These are phyloP conservation scores for Paraphaeosphaeria sporulosa DNA, from an alignment of 2,329 filamentous ascomycete genomes.

Conservation along the genomic window DNA sequence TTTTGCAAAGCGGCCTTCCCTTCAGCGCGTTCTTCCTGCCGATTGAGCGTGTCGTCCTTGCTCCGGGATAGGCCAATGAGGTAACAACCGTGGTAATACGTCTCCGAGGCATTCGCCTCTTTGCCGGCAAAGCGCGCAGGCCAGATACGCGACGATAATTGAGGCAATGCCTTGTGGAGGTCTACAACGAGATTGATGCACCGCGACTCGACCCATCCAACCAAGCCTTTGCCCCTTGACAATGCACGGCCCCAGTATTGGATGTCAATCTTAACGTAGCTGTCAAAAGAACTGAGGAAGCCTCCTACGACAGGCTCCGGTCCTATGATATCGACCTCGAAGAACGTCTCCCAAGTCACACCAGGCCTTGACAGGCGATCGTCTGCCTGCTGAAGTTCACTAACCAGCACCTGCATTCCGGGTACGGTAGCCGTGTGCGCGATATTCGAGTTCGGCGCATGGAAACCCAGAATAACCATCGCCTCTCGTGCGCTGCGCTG, in stretches of 20 bases:
- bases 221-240: conserved; percentile 61
- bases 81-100: conserved; percentile 67
- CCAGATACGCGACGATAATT: conserved; percentile 67
- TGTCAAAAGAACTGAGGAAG: conserved; percentile 62
- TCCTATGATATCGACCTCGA: conserved; percentile 11
- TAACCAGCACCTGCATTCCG: conserved; percentile 59
- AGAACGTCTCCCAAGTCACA: conserved; percentile 42
- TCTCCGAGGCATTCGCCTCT: conserved; percentile 24
- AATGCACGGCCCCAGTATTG: conserved; percentile 71
- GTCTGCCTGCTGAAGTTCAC: conserved; percentile 61
- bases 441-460: conserved; percentile 68
- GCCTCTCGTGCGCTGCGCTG: conserved; percentile 65
- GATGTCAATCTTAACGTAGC: conserved; percentile 67
- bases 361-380: conserved; percentile 45
- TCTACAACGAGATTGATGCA: conserved; percentile 68
- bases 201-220: conserved; percentile 71
- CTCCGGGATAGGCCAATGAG: conserved; percentile 62
- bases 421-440: conserved; percentile 62
- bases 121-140: conserved; percentile 62
- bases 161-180: conserved; percentile 61
- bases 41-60: background rate
- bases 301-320: background rate
- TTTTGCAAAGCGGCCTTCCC: conserved; percentile 55
- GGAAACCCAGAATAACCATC: conserved; percentile 69
- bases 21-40: conserved; percentile 51